phyloP scores from a whole-genome alignment of 768 basidiomycete species.

The Pisolithus orientalis region DNA sequence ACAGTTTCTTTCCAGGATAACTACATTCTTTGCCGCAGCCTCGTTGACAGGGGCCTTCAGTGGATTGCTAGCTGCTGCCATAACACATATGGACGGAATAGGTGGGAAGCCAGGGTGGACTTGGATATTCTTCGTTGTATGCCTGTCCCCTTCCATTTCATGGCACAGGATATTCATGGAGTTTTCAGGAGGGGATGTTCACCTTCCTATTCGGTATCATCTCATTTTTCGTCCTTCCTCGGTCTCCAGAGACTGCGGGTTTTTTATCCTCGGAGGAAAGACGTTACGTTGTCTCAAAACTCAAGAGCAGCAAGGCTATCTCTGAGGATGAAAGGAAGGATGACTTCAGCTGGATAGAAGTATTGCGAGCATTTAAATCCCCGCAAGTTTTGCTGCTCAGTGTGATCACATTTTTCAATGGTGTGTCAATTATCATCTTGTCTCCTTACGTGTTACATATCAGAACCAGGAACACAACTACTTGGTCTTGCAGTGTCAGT shows the following conservation, averaged over 20 bases:
- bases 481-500: constrained; percentile 20
- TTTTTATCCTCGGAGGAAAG: constrained; percentile 38
- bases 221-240: too few relatives aligned
- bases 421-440: constrained; percentile 23
- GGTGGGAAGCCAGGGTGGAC: constrained; percentile 48
- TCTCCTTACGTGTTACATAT: background rate
- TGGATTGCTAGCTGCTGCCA: constrained; percentile 56
- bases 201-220: too few relatives aligned
- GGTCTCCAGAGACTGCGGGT: too few relatives aligned
- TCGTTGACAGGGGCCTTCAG: constrained; percentile 58
- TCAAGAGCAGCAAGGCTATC: constrained; percentile 24
- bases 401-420: constrained; percentile 47
- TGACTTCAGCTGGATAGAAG: constrained; percentile 52
- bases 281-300: constrained; percentile 32
- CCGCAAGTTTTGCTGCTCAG: constrained; percentile 52
- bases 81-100: constrained; percentile 27
- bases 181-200: too few relatives aligned
- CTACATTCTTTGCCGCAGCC: constrained; percentile 35
- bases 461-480: constrained; percentile 10
- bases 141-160: background rate
- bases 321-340: constrained; percentile 38
- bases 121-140: constrained; percentile 54
- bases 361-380: constrained; percentile 39
- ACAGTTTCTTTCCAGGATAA: constrained; percentile 23
- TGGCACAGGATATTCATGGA: background rate